Evolutionary conservation across 2,329 filamentous ascomycete species (phyloP).

Genomic region (Phialocephala sp.): DNA sequence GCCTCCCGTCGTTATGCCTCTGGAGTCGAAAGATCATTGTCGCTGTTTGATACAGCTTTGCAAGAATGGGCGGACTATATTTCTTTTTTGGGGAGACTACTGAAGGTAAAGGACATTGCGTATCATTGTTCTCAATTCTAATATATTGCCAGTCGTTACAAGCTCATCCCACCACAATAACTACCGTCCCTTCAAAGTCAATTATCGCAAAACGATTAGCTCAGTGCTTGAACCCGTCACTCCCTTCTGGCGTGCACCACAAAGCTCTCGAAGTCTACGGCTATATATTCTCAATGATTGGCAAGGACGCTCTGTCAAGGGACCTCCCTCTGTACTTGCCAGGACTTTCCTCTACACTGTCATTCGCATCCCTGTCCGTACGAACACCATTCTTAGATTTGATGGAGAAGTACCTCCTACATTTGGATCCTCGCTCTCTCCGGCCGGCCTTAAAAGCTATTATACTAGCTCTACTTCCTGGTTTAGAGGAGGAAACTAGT

Average conservation of each 20-base stretch:
- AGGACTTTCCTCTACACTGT: conserved; percentile 85
- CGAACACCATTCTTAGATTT: conserved; percentile 84
- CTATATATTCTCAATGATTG: conserved; percentile 86
- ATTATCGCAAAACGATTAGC: conserved; percentile 88
- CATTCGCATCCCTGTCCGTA: conserved; percentile 92
- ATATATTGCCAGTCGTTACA: conserved; percentile 73
- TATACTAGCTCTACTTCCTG: conserved; percentile 86
- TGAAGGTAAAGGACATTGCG: conserved; percentile 67
- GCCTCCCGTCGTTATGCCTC: conserved; percentile 87
- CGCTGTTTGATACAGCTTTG: conserved; percentile 88
- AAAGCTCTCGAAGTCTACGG: conserved; percentile 94
- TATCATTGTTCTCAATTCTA: conserved; percentile 34
- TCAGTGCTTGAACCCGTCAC: conserved; percentile 90
- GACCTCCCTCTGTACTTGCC: conserved; percentile 90
- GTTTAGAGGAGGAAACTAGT: conserved; percentile 92
- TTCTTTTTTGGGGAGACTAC: conserved; percentile 86
- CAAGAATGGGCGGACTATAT: conserved; percentile 99
- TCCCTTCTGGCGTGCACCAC: conserved; percentile 96
- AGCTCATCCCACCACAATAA: conserved; percentile 75
- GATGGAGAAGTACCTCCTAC: conserved; percentile 79
- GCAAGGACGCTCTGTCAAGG: conserved; percentile 76
- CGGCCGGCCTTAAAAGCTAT: conserved; percentile 90
- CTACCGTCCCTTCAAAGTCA: conserved; percentile 79
- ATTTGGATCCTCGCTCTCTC: conserved; percentile 71
- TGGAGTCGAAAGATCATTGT: conserved; percentile 83